These are phyloP conservation scores for Colletotrichum coccodes DNA, from an alignment of 2,329 filamentous ascomycete species.

Conservation along the genomic window DNA sequence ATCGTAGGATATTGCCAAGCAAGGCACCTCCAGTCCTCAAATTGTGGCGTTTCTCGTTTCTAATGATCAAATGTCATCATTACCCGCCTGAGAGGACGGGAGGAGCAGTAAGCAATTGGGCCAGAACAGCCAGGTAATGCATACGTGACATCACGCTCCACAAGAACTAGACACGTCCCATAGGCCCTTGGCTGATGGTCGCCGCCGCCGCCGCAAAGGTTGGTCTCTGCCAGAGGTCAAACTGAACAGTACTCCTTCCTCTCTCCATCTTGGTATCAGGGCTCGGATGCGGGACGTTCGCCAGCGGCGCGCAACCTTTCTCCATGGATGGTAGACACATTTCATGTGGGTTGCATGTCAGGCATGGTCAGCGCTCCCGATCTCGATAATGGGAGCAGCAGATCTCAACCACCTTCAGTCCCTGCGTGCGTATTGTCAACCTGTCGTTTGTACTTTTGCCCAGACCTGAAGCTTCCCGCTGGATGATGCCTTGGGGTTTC, in stretches of 20 bases:
- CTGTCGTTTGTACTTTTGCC: not conserved
- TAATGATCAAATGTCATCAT: not conserved
- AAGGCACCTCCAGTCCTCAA: not conserved
- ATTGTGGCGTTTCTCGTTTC: constrained; percentile 12
- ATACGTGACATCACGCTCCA: not conserved
- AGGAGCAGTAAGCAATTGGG: not conserved
- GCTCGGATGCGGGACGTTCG: not conserved
- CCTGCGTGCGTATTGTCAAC: not conserved
- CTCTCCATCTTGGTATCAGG: not conserved
- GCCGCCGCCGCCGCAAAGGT: not conserved
- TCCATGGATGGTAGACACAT: not conserved
- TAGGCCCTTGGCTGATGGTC: not conserved
- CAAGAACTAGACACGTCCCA: not conserved
- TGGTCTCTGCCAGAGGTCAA: not conserved
- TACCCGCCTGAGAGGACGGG: not conserved
- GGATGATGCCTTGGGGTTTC: not conserved
- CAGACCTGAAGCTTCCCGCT: not conserved
- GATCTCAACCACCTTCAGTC: constrained; percentile 13
- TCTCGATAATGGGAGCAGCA: constrained; percentile 22
- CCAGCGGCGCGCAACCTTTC: not conserved
- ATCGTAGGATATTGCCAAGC: not conserved
- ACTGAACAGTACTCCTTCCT: not conserved
- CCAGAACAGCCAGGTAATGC: not conserved
- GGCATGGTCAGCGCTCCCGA: not conserved
- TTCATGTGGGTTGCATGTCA: not conserved